Evolutionary conservation across 345 rosid genomes (phyloP).

Genomic region (Moricandia moricandioides): DNA sequence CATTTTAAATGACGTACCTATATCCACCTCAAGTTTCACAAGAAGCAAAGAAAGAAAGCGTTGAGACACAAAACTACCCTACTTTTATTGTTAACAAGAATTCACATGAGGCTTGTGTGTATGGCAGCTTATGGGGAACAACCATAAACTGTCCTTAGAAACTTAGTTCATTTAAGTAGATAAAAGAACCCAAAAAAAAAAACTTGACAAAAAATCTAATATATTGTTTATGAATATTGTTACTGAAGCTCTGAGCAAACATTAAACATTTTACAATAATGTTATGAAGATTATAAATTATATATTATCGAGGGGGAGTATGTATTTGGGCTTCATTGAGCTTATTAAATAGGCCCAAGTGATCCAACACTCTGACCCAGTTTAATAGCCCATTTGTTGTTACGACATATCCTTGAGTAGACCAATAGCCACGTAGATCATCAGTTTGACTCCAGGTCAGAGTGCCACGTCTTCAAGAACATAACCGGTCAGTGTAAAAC

Average conservation of each 20-base stretch:
- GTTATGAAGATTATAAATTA: background rate
- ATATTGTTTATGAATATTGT: background rate
- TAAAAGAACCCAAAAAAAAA: background rate
- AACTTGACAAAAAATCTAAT: background rate
- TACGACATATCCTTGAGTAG: background rate
- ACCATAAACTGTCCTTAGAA: background rate
- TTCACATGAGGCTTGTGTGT: constrained; percentile 32
- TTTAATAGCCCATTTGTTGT: background rate
- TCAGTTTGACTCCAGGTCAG: background rate
- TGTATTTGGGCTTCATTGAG: background rate
- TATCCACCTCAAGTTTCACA: constrained; percentile 36
- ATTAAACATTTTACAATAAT: background rate
- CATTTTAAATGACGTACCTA: constrained; percentile 19
- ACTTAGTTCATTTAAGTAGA: background rate
- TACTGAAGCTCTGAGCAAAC: background rate
- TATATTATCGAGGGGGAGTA: background rate
- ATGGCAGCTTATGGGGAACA: constrained; percentile 10
- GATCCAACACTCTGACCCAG: background rate
- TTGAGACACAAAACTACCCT: constrained; percentile 13
- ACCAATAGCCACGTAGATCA: constrained; percentile 17
- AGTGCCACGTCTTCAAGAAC: constrained; percentile 5
- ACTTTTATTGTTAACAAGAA: constrained; percentile 13
- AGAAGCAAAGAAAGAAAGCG: constrained; percentile 16
- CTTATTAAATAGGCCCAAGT: background rate
- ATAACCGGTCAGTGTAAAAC: constrained; percentile 2